Percentiles rank a stretch among this genome's conserved stretches.
These are phyloP conservation scores for Aaosphaeria pasadenensis DNA, from an alignment of 2,329 filamentous ascomycete species.

Conservation along the genomic window DNA sequence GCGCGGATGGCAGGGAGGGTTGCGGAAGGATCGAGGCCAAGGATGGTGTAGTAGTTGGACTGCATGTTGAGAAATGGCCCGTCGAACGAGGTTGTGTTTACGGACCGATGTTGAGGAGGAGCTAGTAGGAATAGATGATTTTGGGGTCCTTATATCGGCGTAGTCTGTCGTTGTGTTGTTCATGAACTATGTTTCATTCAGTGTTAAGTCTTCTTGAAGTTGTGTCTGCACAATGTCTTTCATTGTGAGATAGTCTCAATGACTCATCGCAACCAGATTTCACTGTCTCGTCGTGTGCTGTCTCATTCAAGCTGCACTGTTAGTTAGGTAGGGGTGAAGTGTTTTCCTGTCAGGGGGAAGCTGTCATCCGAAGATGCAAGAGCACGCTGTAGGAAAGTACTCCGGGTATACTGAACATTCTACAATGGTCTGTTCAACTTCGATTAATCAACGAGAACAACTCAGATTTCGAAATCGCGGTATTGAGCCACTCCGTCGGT, in stretches of 20 bases:
- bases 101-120: not conserved
- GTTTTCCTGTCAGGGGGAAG: too few relatives aligned
- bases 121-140: not conserved
- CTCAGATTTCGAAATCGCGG: not conserved
- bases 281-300: too few relatives aligned
- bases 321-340: too few relatives aligned
- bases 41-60: slow-evolving; percentile 13
- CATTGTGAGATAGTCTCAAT: not conserved
- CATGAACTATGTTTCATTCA: not conserved
- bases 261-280: too few relatives aligned
- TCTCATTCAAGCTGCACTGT: too few relatives aligned
- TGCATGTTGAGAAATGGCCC: slow-evolving; percentile 3
- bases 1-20: slow-evolving; percentile 13
- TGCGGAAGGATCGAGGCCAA: slow-evolving; percentile 12
- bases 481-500: not conserved
- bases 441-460: too few relatives aligned
- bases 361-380: too few relatives aligned
- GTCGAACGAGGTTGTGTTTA: not conserved
- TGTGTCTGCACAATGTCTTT: not conserved
- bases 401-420: too few relatives aligned
- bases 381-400: too few relatives aligned
- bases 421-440: too few relatives aligned
- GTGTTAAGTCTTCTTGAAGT: not conserved
- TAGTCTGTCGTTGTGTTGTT: not conserved
- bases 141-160: not conserved